A percentile compares a stretch with the other conserved stretches of the same genome.
Evolutionary conservation across 78 protist genomes (phyloP).

Genomic region (Guillardia theta): DNA sequence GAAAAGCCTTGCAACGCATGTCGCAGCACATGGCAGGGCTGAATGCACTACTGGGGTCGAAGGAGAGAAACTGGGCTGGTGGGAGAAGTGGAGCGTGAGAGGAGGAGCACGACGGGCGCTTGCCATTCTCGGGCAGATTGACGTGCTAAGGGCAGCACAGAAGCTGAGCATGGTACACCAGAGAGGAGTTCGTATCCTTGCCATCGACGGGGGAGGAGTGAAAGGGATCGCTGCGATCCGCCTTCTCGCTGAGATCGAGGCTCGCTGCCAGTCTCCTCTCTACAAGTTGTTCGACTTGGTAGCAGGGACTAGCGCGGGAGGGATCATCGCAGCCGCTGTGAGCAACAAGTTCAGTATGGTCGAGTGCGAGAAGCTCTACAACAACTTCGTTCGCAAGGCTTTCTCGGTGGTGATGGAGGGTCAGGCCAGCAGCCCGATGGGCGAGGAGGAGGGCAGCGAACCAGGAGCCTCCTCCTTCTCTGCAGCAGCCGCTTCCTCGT

Average conservation of each 20-base stretch:
- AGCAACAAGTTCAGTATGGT: not conserved
- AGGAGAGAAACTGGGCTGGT: not conserved
- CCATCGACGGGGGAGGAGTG: constrained; percentile 32
- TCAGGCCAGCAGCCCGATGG: too few species aligned
- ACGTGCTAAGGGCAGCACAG: not conserved
- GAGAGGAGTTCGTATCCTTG: not conserved
- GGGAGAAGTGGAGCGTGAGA: not conserved
- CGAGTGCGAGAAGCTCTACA: not conserved
- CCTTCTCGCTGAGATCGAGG: not conserved
- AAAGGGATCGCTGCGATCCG: not conserved
- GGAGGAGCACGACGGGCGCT: not conserved
- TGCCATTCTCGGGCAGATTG: not conserved
- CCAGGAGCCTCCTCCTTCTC: too few species aligned
- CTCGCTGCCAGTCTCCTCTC: not conserved
- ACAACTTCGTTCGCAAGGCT: not conserved
- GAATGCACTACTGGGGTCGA: too few species aligned
- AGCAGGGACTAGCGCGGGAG: not conserved
- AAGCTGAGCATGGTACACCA: not conserved
- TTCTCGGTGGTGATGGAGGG: not conserved
- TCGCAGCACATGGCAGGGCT: too few species aligned
- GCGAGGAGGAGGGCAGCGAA: not conserved
- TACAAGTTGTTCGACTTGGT: not conserved
- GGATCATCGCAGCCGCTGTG: not conserved
- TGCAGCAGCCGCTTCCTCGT: not conserved
- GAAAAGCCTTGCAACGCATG: not conserved